Evolutionary conservation across 1,284 basidiomycete species (phyloP), one percentile per base, ranked within the genome.

Genomic region (Heliocybe sulcata): DNA sequence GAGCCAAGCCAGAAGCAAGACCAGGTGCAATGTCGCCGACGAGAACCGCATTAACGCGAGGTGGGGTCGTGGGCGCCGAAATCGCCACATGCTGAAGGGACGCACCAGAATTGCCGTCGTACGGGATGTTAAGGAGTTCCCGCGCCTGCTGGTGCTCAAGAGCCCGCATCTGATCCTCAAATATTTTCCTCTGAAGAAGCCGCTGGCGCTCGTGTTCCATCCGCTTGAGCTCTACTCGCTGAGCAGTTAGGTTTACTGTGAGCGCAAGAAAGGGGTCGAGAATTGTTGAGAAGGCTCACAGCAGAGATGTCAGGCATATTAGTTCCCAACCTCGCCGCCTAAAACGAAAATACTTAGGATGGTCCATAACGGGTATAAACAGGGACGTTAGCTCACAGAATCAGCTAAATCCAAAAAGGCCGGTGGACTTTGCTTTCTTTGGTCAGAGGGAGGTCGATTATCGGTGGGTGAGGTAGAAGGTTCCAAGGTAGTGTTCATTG

Each of bases 151-250:
- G 88, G 62, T 92, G 90, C 71, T 97, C 94, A 58, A 97, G 80
- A 60, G 81, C 85, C 54, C 87, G 84, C 89, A 96, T 95, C 72
- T 96, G 92, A 63, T 94, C 91, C 70, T 95, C 94, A 67, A 97
- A 96, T 63, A 91, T 74, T 70, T 87, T 90, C 65, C 92, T 85
- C 69, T 96, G 94, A 55, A 91, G 71, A 48, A 75, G 74, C 61
- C 93, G 90, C 72, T 93, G 90, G 55, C 88, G 81, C 70, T 95
- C 92, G 67, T 96, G 92, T 69, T 95, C 92, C 60, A 91, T 74
- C 63, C 92, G 89, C 70, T 94, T 96, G 65, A 92, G 77, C 69
- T 94, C 90, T 59, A 94, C 84, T 60, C 90, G 88, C 90, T 95
- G 71, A 59, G 54, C 55, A 50, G 38, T 20, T 31, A 27, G 38